These are phyloP conservation scores for Lignosus rhinocerotis DNA, from an alignment of 1,284 basidiomycete genomes.

Conservation along the genomic window DNA sequence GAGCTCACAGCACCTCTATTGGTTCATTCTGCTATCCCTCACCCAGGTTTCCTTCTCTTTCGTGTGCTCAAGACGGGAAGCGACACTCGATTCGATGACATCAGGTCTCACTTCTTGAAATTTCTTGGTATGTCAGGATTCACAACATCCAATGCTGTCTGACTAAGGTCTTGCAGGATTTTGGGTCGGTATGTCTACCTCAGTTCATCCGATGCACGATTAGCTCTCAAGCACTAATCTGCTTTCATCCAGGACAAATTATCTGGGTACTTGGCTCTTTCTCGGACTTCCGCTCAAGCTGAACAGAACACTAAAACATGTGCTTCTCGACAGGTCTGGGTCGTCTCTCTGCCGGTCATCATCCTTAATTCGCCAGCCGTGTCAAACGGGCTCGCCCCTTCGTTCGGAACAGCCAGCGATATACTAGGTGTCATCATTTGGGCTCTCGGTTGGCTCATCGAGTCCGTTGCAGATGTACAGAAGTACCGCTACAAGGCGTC, in stretches of 20 bases:
- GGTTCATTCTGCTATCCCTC: neutral
- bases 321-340: slow-evolving; percentile 51
- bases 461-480: slow-evolving; percentile 63
- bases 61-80: slow-evolving; percentile 68
- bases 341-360: slow-evolving; percentile 63
- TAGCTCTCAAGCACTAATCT: neutral
- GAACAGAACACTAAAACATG: too few species aligned
- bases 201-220: slow-evolving; percentile 4
- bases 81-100: slow-evolving; percentile 68
- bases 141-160: neutral
- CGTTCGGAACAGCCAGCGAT: slow-evolving; percentile 65
- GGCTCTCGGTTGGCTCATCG: slow-evolving; percentile 60
- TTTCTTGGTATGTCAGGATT: slow-evolving; percentile 48
- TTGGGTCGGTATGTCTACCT: slow-evolving; percentile 45
- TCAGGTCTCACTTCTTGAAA: slow-evolving; percentile 65
- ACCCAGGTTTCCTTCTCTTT: slow-evolving; percentile 60
- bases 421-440: slow-evolving; percentile 72
- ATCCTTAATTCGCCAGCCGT: slow-evolving; percentile 71
- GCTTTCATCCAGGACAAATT: slow-evolving; percentile 47
- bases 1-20: neutral
- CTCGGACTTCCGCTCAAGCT: too few species aligned
- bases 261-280: slow-evolving; percentile 37
- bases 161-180: slow-evolving; percentile 36
- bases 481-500: slow-evolving; percentile 64
- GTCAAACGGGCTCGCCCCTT: slow-evolving; percentile 49